phyloP scores from a whole-genome alignment of 129 eudicot species.

The Ambrosia trifida region DNA sequence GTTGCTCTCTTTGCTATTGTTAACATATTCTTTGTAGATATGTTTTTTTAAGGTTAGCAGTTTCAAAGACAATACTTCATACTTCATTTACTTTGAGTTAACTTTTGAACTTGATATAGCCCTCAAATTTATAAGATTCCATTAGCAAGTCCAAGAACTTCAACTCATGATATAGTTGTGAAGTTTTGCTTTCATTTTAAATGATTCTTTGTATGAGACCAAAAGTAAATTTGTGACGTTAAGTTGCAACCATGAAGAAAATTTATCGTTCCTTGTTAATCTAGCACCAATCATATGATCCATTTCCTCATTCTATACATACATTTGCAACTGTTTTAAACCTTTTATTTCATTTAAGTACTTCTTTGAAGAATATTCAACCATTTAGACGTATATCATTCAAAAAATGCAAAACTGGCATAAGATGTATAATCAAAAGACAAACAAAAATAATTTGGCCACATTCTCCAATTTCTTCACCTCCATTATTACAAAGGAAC shows the following conservation, averaged over 20 bases:
- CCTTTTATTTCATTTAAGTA: neutral
- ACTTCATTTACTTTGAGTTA: conserved; percentile 12
- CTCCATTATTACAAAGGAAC: neutral
- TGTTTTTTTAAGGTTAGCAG: conserved; percentile 4
- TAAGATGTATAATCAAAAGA: neutral
- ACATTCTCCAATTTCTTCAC: neutral
- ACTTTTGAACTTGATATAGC: conserved; percentile 8
- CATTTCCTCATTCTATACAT: neutral
- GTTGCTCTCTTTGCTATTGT: neutral
- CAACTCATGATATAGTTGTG: neutral
- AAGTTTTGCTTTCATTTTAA: neutral
- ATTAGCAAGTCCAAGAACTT: conserved; percentile 20
- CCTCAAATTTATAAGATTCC: neutral
- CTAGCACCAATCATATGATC: conserved; percentile 13
- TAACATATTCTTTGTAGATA: neutral
- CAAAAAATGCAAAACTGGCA: neutral
- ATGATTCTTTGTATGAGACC: neutral
- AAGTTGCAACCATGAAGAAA: conserved; percentile 4
- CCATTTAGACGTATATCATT: neutral
- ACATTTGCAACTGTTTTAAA: neutral
- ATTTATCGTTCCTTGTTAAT: neutral
- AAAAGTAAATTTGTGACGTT: neutral
- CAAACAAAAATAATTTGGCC: neutral
- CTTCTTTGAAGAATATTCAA: neutral
- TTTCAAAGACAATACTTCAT: neutral